Evolutionary conservation across 2,329 filamentous ascomycete species (phyloP).

Genomic region (Colletotrichum tanaceti): DNA sequence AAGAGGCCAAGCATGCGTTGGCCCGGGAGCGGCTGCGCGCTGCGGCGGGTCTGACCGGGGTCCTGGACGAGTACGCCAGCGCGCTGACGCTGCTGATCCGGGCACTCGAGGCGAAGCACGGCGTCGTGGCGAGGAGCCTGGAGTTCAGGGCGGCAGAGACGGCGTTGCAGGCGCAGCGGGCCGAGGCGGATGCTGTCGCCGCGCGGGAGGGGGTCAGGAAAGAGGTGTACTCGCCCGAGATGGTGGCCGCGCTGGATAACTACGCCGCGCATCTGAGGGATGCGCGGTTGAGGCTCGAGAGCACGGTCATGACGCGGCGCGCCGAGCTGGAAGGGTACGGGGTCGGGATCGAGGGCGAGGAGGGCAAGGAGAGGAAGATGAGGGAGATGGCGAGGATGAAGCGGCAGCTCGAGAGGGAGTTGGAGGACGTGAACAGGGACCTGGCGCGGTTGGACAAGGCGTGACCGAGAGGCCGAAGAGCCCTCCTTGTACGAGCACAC

Average conservation of each 20-base stretch:
- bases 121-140: constrained; percentile 61
- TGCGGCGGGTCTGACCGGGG: constrained; percentile 50
- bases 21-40: constrained; percentile 54
- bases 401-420: constrained; percentile 60
- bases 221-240: constrained; percentile 60
- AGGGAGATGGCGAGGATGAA: constrained; percentile 65
- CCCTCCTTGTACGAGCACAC: background rate
- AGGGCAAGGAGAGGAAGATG: constrained; percentile 61
- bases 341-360: constrained; percentile 51
- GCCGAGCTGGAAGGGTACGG: constrained; percentile 63
- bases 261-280: constrained; percentile 64
- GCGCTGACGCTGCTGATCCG: constrained; percentile 59
- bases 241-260: constrained; percentile 55
- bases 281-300: constrained; percentile 58
- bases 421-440: constrained; percentile 63
- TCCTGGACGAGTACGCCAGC: constrained; percentile 55
- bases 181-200: constrained; percentile 53
- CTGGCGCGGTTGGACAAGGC: constrained; percentile 51
- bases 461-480: constrained; percentile 6
- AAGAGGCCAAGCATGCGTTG: constrained; percentile 49
- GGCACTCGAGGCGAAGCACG: constrained; percentile 66
- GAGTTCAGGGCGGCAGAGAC: constrained; percentile 62
- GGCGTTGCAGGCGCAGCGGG: constrained; percentile 56
- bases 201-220: constrained; percentile 51
- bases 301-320: constrained; percentile 55